Conservation (phyloP, 73 alveolate species). For the Symbiodinium natans region DNA sequence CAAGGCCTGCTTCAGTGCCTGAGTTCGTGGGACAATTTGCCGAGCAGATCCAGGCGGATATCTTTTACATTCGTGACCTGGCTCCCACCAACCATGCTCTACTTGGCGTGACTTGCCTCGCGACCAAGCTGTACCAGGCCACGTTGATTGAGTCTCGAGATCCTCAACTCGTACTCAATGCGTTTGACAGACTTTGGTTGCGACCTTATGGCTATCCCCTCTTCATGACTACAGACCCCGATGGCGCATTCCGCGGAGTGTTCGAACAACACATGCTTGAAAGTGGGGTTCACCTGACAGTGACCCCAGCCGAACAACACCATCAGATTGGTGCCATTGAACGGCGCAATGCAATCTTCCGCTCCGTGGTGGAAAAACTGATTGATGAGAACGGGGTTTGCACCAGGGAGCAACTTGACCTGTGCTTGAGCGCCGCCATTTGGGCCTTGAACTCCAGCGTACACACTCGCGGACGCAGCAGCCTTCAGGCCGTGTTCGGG, state of each 20-base stretch:
- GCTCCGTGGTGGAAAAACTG: background rate
- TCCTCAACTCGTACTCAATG: background rate
- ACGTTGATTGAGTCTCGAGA: background rate
- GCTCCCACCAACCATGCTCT: background rate
- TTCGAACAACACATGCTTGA: background rate
- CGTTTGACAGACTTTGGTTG: background rate
- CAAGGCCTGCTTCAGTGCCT: background rate
- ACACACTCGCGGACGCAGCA: background rate
- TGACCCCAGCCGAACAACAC: constrained; percentile 36
- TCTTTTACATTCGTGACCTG: background rate
- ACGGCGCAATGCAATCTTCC: background rate
- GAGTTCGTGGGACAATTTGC: background rate
- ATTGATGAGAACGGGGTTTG: constrained; percentile 15
- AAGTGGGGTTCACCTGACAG: background rate
- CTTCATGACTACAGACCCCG: background rate
- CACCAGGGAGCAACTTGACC: background rate
- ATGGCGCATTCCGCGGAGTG: background rate
- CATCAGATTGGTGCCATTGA: constrained; percentile 13
- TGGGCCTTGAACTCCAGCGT: constrained; percentile 9
- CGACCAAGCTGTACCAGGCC: background rate
- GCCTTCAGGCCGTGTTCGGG: constrained; percentile 6
- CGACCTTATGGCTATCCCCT: constrained; percentile 5
- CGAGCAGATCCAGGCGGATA: background rate
- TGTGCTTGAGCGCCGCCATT: background rate
- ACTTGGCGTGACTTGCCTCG: background rate